Evolutionary conservation across 139 green algal genomes (phyloP).

Genomic region (Chlorella sorokiniana): DNA sequence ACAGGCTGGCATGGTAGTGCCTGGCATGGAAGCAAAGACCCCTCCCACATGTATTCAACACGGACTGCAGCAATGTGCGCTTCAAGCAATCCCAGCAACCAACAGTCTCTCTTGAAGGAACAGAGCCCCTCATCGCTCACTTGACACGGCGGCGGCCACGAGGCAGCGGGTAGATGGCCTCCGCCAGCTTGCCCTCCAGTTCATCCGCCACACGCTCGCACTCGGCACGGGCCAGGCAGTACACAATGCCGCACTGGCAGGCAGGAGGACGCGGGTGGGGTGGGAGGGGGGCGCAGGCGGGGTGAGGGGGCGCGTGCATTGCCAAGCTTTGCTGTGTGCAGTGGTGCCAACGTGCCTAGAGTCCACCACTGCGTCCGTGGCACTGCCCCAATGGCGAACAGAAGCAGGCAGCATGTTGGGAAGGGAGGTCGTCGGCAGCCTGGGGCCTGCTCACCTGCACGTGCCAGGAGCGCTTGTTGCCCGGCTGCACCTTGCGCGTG

Average conservation of each 20-base stretch:
- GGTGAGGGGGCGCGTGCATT: too few relatives aligned
- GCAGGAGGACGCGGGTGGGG: too few relatives aligned
- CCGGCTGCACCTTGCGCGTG: background rate
- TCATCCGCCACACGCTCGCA: conserved; percentile 81
- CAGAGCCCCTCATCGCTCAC: background rate
- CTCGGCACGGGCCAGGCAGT: conserved; percentile 85
- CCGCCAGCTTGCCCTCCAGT: conserved; percentile 45
- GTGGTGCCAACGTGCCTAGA: too few relatives aligned
- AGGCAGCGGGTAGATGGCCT: conserved; percentile 28
- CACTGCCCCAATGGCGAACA: too few relatives aligned
- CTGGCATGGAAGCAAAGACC: background rate
- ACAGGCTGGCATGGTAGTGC: conserved; percentile 85
- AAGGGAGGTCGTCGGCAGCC: too few relatives aligned
- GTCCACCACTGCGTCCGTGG: too few relatives aligned
- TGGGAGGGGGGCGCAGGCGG: background rate
- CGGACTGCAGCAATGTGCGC: background rate
- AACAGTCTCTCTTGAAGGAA: background rate
- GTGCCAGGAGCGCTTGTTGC: conserved; percentile 15
- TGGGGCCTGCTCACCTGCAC: conserved; percentile 33
- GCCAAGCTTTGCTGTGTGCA: too few relatives aligned
- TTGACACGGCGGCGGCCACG: conserved; percentile 10
- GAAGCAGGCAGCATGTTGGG: too few relatives aligned
- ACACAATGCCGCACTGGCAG: conserved; percentile 90
- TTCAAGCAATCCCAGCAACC: background rate
- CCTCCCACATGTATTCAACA: background rate